A percentile compares a stretch with the other conserved stretches of the same genome.
These are phyloP conservation scores for Nakaseomyces sp. DNA, from an alignment of 1,139 yeast species.

Conservation along the genomic window DNA sequence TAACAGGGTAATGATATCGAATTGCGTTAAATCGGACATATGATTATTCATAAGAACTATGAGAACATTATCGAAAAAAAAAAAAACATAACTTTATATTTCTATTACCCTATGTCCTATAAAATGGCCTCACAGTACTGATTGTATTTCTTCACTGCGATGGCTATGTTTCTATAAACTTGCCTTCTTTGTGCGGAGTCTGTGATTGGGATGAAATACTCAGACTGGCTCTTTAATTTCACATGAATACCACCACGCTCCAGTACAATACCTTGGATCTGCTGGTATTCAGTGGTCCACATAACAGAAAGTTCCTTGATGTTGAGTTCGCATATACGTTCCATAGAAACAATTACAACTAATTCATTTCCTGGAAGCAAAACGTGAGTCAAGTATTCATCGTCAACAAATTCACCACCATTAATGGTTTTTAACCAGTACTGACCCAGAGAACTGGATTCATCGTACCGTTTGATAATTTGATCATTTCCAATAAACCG, in stretches of 20 bases:
- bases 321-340: slow-evolving; percentile 58
- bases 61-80: not conserved
- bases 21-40: not conserved
- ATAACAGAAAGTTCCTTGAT: slow-evolving; percentile 45
- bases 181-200: slow-evolving; percentile 56
- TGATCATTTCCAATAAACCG: slow-evolving; percentile 61
- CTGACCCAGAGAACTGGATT: slow-evolving; percentile 88
- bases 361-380: slow-evolving; percentile 72
- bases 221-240: slow-evolving; percentile 50
- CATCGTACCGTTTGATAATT: slow-evolving; percentile 64
- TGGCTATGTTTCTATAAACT: slow-evolving; percentile 63
- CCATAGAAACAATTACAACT: slow-evolving; percentile 69
- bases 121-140: slow-evolving; percentile 40
- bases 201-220: slow-evolving; percentile 74
- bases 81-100: not conserved
- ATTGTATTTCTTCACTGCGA: slow-evolving; percentile 77
- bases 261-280: slow-evolving; percentile 44
- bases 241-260: slow-evolving; percentile 76
- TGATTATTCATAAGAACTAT: no score
- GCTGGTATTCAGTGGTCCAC: slow-evolving; percentile 26
- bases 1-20: no score
- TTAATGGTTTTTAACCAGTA: slow-evolving; percentile 78
- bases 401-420: slow-evolving; percentile 68
- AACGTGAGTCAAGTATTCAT: slow-evolving; percentile 77
- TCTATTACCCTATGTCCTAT: slow-evolving; percentile 9